phyloP scores from a whole-genome alignment of 768 basidiomycete genomes.

The Xerocomus brunneocitrinus region DNA sequence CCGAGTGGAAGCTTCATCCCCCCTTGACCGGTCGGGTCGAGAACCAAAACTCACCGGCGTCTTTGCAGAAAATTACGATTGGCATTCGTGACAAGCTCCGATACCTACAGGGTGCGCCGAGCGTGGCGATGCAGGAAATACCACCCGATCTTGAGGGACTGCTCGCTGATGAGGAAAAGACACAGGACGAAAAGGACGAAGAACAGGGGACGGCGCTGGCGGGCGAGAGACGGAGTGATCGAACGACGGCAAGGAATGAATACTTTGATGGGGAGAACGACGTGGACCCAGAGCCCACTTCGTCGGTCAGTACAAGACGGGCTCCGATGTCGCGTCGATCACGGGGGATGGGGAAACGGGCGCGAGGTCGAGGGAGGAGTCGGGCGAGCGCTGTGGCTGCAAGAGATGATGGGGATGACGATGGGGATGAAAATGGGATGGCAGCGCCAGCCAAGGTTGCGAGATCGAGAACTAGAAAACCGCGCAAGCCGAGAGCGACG shows the following conservation, averaged over 20 bases:
- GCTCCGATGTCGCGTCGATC: constrained; percentile 14
- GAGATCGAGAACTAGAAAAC: constrained; percentile 31
- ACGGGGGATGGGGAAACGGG: constrained; percentile 23
- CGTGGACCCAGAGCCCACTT: constrained; percentile 46
- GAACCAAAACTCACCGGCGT: constrained; percentile 82
- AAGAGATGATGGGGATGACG: constrained; percentile 36
- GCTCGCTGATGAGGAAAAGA: constrained; percentile 67
- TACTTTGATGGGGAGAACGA: constrained; percentile 73
- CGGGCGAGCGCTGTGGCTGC: constrained; percentile 28
- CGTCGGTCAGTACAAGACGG: constrained; percentile 23
- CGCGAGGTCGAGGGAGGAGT: constrained; percentile 30
- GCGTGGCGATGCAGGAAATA: constrained; percentile 93
- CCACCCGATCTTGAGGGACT: constrained; percentile 85
- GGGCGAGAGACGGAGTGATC: constrained; percentile 50
- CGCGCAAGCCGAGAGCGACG: constrained; percentile 22
- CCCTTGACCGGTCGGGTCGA: constrained; percentile 88
- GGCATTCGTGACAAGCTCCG: constrained; percentile 83
- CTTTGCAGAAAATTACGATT: constrained; percentile 83
- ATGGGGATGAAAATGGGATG: constrained; percentile 30
- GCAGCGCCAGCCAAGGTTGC: constrained; percentile 24
- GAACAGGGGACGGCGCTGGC: constrained; percentile 54
- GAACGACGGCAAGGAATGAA: constrained; percentile 56
- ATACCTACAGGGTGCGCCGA: constrained; percentile 94
- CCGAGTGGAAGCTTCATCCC: constrained; percentile 89
- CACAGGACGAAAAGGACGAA: constrained; percentile 64